A percentile compares a stretch with the other conserved stretches of the same genome.
These are phyloP conservation scores for Fragaria iinumae DNA, from an alignment of 306 rosid species.

Conservation along the genomic window DNA sequence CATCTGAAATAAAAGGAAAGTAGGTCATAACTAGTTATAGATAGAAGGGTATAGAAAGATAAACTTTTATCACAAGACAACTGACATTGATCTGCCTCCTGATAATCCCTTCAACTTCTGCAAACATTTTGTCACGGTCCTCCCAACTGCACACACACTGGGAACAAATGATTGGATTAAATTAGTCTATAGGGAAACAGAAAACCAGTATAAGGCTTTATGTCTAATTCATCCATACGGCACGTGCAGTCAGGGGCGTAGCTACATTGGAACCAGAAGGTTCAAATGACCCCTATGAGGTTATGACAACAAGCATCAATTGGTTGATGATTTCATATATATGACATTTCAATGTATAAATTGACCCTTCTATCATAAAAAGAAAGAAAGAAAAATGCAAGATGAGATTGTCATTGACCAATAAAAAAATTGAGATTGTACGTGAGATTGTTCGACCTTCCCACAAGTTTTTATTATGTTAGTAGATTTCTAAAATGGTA, in stretches of 20 bases:
- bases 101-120: constrained; percentile 94
- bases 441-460: too few relatives aligned
- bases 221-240: not conserved
- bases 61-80: constrained; percentile 5
- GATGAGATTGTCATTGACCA: too few relatives aligned
- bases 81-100: constrained; percentile 88
- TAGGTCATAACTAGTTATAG: not conserved
- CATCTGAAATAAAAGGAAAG: constrained; percentile 46
- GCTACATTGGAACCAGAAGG: too few relatives aligned
- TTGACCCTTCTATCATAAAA: too few relatives aligned
- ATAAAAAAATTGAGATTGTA: too few relatives aligned
- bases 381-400: too few relatives aligned
- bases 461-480: too few relatives aligned
- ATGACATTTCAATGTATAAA: too few relatives aligned
- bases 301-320: too few relatives aligned
- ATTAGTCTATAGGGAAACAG: constrained; percentile 2
- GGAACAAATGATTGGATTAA: constrained; percentile 2
- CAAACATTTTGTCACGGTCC: constrained; percentile 85
- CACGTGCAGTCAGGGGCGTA: not conserved
- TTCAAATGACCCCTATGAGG: too few relatives aligned
- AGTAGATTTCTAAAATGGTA: too few relatives aligned
- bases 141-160: constrained; percentile 99
- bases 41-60: not conserved
- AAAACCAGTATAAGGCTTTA: not conserved
- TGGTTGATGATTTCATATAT: too few relatives aligned